Conservation (phyloP, 108 stramenopile genomes). For the Discostella pseudostelligera region DNA sequence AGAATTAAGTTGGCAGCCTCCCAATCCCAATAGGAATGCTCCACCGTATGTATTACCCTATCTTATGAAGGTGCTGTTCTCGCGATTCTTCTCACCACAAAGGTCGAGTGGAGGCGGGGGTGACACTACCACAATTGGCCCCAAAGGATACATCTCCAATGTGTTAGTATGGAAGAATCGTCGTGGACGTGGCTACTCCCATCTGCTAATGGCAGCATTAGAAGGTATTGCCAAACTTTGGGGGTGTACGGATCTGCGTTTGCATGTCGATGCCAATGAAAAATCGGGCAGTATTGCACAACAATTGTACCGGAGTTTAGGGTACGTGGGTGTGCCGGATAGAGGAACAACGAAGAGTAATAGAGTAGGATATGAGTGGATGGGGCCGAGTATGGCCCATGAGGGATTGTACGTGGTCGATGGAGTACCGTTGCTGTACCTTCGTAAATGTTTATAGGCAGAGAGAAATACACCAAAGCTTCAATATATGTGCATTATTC, state of each 20-base stretch:
- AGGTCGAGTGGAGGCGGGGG: conserved; percentile 58
- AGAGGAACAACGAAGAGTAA: conserved; percentile 11
- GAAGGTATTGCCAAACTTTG: conserved; percentile 69
- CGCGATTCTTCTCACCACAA: conserved; percentile 75
- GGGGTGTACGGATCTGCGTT: conserved; percentile 51
- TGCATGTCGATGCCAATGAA: conserved; percentile 72
- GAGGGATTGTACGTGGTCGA: conserved; percentile 56
- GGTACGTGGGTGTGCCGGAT: conserved; percentile 52
- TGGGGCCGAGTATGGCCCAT: conserved; percentile 48
- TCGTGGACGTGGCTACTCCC: conserved; percentile 63
- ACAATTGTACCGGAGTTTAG: conserved; percentile 52
- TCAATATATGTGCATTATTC: not conserved
- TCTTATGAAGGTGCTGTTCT: conserved; percentile 39
- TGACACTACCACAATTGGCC: not conserved
- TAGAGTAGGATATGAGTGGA: conserved; percentile 36
- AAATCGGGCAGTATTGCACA: conserved; percentile 50
- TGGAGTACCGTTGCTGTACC: conserved; percentile 52
- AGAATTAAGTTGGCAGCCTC: conserved; percentile 67
- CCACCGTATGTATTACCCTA: conserved; percentile 61
- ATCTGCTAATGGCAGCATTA: conserved; percentile 58
- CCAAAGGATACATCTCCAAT: conserved; percentile 63
- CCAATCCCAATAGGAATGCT: conserved; percentile 56
- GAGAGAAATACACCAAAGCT: not conserved
- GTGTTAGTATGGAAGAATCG: conserved; percentile 48
- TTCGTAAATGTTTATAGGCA: conserved; percentile 27